Base-by-base conservation (phyloP, 1,284 basidiomycete species). In the Volvariella volvacea region DNA sequence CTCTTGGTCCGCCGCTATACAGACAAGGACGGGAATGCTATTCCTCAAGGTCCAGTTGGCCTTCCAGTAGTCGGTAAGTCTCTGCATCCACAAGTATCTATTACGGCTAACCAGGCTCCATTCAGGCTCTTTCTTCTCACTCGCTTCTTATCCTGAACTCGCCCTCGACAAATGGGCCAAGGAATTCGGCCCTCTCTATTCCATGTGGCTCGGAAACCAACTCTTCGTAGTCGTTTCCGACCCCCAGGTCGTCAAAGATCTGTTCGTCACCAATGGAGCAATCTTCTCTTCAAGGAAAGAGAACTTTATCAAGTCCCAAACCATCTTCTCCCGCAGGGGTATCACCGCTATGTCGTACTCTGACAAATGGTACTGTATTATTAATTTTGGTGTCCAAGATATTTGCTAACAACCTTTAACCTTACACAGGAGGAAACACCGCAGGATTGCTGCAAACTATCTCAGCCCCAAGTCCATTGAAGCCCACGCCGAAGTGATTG, bases 211-310 rank as follows among this genome's bases (percentile, higher is more conserved):
- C 46, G 70, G 70, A 1, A 59, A 64, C 43, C 68, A 72, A 47
- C 65, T 69, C 25, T 67, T 70, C 43, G 60, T 71, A 39, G 60
- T 70, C 25, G 51, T 71, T 14, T 66, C 64, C 7, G 67, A 71
- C 51, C 64, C 70, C 4, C 50, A 56, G 9, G 55, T 70, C 10
- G 67, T 61, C 1, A 60, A 63, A 30, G 70, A 73, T 48, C 56
- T 73, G 7, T 52, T 71, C n/a, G 63, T 71, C 22, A 60, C 60
- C 20, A 64, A 68, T 37, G 70, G 70, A n/a, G 59, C 66, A 10
- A 58, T 63, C 16, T 71, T 72, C 52, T 71, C 70, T 2, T 60
- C 57, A 20, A 58, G 70, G 4, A 66, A 67, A 50, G 53, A 62
- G 14, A 64, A 63, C 49, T 72, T 66, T 52, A 62, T 73, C 49